Evolutionary conservation across 2,329 filamentous ascomycete species (phyloP), one percentile per base, ranked within the genome.

Genomic region (Fusarium mexicanum): DNA sequence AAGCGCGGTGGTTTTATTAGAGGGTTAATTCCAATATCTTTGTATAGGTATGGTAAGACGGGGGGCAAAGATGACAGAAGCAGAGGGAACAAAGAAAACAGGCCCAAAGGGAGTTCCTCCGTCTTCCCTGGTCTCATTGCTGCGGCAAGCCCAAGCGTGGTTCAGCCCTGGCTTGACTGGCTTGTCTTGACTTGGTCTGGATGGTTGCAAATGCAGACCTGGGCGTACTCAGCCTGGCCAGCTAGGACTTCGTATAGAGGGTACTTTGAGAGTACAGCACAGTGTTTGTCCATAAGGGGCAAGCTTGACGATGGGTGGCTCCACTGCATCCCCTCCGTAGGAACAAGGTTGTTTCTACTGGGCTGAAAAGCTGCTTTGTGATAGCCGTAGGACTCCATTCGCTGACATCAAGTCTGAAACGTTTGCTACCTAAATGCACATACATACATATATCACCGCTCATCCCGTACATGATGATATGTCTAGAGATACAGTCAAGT

Each of bases 21-120:
- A 26, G 29, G 11, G n/a, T 22, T 24, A 40, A 10, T 47, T 58
- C 35, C 22, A 59, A 48, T 54, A 50, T n/a, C 41, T 22, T 47
- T 14, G 17, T 37, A 17, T 35, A 43, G 33, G 33, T 35, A 40
- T 41, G 43, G 61, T 51, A 51, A 69, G 73, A 71, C 48, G 48
- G 43, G 51, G 41, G 38, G 38, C 44, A 50, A 33, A 43, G 22
- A 37, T 37, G 51, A 50, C 43, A 58, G 64, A 66, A 62, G 43
- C 47, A 44, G 48, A 67, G 72, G 60, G 50, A 64, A 72, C 60
- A 72, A 73, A 75, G 72, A 73, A 61, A 75, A 48, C 44, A 43
- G 24, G 41, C 18, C 64, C 50, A 63, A 63, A 58, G 17, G 38
- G 46, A 41, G 59, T 47, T 67, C 44, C 59, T 60, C 66, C 47